Evolutionary conservation across 2,329 filamentous ascomycete species (phyloP).

Genomic region (Cladorrhinum sp.): DNA sequence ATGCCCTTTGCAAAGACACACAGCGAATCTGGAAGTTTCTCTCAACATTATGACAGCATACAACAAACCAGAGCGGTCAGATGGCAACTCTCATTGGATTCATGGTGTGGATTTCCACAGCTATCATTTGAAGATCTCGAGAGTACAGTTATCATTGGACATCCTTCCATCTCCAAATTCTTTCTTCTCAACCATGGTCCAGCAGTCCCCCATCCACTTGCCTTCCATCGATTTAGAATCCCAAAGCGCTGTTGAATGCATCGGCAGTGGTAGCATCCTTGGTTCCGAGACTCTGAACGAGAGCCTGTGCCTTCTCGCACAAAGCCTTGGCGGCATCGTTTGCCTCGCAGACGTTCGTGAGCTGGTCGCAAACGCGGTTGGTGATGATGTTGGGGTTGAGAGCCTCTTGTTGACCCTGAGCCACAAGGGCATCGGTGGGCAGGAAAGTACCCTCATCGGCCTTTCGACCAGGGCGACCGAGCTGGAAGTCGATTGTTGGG

Average conservation of each 20-base stretch:
- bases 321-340: slow-evolving; percentile 52
- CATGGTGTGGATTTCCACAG: neutral
- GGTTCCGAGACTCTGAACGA: slow-evolving; percentile 49
- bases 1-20: too few species aligned
- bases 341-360: slow-evolving; percentile 63
- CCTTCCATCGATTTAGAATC: too few species aligned
- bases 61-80: too few species aligned
- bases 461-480: slow-evolving; percentile 49
- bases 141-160: neutral
- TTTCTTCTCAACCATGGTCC: too few species aligned
- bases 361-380: slow-evolving; percentile 68
- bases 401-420: slow-evolving; percentile 53
- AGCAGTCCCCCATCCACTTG: neutral
- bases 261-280: slow-evolving; percentile 47
- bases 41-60: too few species aligned
- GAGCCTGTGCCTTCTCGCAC: slow-evolving; percentile 47
- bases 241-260: slow-evolving; percentile 44
- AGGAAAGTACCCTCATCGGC: slow-evolving; percentile 57
- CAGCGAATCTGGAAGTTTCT: too few species aligned
- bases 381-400: slow-evolving; percentile 71
- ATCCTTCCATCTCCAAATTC: neutral
- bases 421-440: slow-evolving; percentile 52
- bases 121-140: neutral
- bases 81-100: too few species aligned
- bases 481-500: slow-evolving; percentile 55